Evolutionary conservation across 768 basidiomycete species (phyloP), one percentile per base, ranked within the genome.

Genomic region (Tephrocybe sp.): DNA sequence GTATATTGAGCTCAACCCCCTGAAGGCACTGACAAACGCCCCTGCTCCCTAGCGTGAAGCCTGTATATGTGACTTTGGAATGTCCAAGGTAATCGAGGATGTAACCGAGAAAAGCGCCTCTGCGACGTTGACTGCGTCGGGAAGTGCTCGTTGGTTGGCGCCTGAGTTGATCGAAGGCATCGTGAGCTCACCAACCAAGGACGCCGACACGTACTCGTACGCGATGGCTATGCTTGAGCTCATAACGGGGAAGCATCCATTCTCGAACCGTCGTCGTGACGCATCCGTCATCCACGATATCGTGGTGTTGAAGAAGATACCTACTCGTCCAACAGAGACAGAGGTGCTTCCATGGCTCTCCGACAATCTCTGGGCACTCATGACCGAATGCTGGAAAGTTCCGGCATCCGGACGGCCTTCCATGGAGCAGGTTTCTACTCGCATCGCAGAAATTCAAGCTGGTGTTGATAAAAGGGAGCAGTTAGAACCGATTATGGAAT

Each of bases 151-250:
- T 8, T 86, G 83, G 83, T 69, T 81, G 25, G 81, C 84, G 7
- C 85, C 84, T 1, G 83, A 85, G 58, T 66, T 84, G 44, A 77
- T 77, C 44, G 67, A 74, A 15, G 75, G 73, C n/a, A 71, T 67
- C 8, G 65, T 70, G 10, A 54, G 62, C 36, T 66, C 67, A 34
- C 75, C 76, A 0, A 80, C 79, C 9, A 74, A 67, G 60, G 67
- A 68, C 38, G 73, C 77, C 11, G 84, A 85, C 58, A 68, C 76
- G 0, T 85, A 84, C 54, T 79, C 81, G 3, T 85, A 75, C 48
- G 78, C 75, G 10, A 85, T 85, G 84, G 73, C 79, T 11, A 70
- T 80, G 28, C 69, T 85, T 21, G 84, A 85, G 56, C 73, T 84
- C 43, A 60, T 81, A 26, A 84, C 84, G 4, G 71, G 70, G 24